Evolutionary conservation across 2,329 filamentous ascomycete species (phyloP).

Genomic region (Diaporthe nobilis): DNA sequence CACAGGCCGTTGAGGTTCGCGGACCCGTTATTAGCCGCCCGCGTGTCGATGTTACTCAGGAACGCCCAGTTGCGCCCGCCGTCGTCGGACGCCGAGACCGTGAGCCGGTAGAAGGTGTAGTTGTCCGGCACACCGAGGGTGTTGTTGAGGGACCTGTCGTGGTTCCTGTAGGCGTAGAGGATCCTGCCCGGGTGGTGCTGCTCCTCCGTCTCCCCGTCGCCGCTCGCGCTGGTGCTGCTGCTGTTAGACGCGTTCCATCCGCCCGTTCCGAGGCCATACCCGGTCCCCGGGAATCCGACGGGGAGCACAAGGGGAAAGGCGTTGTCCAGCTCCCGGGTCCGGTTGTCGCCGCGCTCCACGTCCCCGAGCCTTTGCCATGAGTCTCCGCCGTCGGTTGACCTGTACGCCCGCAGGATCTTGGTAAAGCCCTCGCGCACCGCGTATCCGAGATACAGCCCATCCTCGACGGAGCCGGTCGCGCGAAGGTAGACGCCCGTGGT

Average conservation of each 20-base stretch:
- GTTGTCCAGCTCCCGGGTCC: conserved; percentile 51
- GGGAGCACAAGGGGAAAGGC: conserved; percentile 47
- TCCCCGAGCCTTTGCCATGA: conserved; percentile 47
- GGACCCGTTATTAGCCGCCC: conserved; percentile 39
- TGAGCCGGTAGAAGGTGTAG: conserved; percentile 57
- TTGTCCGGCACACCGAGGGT: conserved; percentile 30
- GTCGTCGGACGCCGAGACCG: conserved; percentile 58
- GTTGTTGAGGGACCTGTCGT: conserved; percentile 45
- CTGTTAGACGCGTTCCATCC: neutral
- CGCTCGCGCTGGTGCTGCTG: neutral
- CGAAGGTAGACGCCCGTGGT: conserved; percentile 49
- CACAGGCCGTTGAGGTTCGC: conserved; percentile 54
- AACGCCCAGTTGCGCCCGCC: conserved; percentile 55
- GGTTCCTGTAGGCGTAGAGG: conserved; percentile 51
- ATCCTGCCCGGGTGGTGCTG: conserved; percentile 23
- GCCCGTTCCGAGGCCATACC: neutral
- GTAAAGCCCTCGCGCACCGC: conserved; percentile 45
- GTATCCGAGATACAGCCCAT: conserved; percentile 51
- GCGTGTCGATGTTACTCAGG: conserved; percentile 49
- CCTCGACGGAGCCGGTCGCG: conserved; percentile 45
- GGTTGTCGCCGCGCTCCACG: conserved; percentile 41
- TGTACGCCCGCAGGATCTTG: conserved; percentile 46
- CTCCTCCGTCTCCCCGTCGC: rapidly evolving
- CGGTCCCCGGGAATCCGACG: neutral
- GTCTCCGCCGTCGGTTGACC: conserved; percentile 48